phyloP scores from a whole-genome alignment of 2,329 filamentous ascomycete species.

The Bipolaris sorokiniana region DNA sequence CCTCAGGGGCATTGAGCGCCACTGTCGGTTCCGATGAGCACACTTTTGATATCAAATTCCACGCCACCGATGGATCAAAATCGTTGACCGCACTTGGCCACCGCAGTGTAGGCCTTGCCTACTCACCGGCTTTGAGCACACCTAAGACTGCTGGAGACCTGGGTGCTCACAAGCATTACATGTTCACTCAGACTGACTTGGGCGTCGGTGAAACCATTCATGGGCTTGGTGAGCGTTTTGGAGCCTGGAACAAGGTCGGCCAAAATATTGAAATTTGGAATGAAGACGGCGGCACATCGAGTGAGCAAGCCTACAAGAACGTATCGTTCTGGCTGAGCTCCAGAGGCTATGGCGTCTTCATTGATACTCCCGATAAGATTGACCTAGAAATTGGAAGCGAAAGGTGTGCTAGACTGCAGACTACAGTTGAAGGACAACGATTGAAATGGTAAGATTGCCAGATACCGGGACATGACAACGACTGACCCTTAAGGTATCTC shows the following conservation, averaged over 20 bases:
- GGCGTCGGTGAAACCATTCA: slow-evolving; percentile 69
- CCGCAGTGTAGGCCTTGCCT: slow-evolving; percentile 64
- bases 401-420: slow-evolving; percentile 72
- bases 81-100: slow-evolving; percentile 61
- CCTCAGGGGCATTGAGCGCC: slow-evolving; percentile 59
- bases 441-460: slow-evolving; percentile 62
- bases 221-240: slow-evolving; percentile 77
- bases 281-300: slow-evolving; percentile 67
- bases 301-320: slow-evolving; percentile 76
- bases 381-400: slow-evolving; percentile 78
- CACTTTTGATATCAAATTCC: slow-evolving; percentile 63
- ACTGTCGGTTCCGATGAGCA: slow-evolving; percentile 58
- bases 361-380: slow-evolving; percentile 72
- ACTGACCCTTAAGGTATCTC: slow-evolving; percentile 58
- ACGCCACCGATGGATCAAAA: slow-evolving; percentile 57
- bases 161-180: slow-evolving; percentile 50
- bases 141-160: slow-evolving; percentile 62
- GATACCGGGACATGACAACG: neutral
- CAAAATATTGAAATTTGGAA: slow-evolving; percentile 71
- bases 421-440: slow-evolving; percentile 70
- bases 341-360: slow-evolving; percentile 77
- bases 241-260: slow-evolving; percentile 76
- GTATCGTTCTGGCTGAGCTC: slow-evolving; percentile 73
- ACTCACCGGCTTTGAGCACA: slow-evolving; percentile 60
- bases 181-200: slow-evolving; percentile 55